These are phyloP conservation scores for Tulasnella sp. DNA, from an alignment of 768 basidiomycete genomes.

Conservation along the genomic window DNA sequence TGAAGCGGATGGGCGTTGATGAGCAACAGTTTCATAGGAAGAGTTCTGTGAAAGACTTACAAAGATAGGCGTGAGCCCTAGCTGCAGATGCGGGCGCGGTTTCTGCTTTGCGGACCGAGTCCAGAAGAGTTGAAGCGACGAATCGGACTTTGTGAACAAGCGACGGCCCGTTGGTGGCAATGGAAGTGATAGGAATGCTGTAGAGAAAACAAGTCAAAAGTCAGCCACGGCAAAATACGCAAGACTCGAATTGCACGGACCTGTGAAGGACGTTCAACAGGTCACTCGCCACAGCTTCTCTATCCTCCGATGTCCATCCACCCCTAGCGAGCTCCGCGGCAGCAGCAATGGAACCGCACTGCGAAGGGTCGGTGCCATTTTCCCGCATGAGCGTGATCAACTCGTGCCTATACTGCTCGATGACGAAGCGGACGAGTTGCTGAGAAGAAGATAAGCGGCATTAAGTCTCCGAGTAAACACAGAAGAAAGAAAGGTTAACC, in stretches of 20 bases:
- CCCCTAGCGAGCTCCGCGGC: constrained; percentile 30
- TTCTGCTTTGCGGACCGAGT: constrained; percentile 80
- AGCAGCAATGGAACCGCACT: constrained; percentile 28
- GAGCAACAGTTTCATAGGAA: constrained; percentile 33
- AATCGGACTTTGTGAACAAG: constrained; percentile 88
- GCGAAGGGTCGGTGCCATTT: constrained; percentile 57
- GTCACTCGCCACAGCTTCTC: constrained; percentile 85
- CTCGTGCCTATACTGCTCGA: constrained; percentile 90
- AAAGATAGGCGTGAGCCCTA: constrained; percentile 84
- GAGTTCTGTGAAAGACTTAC: constrained; percentile 50
- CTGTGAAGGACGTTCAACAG: constrained; percentile 84
- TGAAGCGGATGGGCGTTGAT: constrained; percentile 43
- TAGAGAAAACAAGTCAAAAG: constrained; percentile 32
- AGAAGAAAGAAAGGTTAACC: neutral
- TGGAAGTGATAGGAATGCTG: constrained; percentile 91
- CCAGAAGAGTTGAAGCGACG: constrained; percentile 86
- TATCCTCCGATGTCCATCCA: constrained; percentile 56
- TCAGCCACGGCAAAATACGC: neutral
- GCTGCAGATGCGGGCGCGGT: constrained; percentile 79
- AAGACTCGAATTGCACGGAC: constrained; percentile 45
- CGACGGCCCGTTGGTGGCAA: constrained; percentile 73
- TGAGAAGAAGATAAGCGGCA: constrained; percentile 43
- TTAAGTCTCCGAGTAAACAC: neutral
- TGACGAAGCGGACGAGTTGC: constrained; percentile 93
- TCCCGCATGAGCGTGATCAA: constrained; percentile 70